Evolutionary conservation across 2,329 filamentous ascomycete genomes (phyloP).

Genomic region (Xylariaceae sp.): DNA sequence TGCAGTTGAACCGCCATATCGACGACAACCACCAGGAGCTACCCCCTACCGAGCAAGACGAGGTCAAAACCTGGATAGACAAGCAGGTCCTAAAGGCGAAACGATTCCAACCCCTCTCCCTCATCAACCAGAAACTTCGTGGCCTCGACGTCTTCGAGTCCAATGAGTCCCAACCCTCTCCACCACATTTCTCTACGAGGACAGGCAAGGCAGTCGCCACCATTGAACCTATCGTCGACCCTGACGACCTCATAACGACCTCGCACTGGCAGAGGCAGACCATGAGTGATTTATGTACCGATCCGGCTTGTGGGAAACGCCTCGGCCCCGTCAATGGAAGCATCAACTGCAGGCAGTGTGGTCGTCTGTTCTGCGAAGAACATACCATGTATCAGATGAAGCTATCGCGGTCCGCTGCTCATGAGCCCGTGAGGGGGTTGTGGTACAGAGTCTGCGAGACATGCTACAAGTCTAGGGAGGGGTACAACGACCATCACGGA

Average conservation of each 20-base stretch:
- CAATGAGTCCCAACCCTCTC: constrained; percentile 60
- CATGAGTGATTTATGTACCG: constrained; percentile 75
- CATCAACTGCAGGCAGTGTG: constrained; percentile 92
- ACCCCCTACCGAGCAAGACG: constrained; percentile 82
- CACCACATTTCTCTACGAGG: constrained; percentile 32
- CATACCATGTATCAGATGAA: constrained; percentile 99
- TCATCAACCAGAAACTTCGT: constrained; percentile 90
- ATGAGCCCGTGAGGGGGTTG: constrained; percentile 83
- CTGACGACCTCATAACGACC: constrained; percentile 84
- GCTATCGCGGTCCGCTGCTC: constrained; percentile 79
- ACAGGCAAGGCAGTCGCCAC: constrained; percentile 30
- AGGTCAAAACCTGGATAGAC: constrained; percentile 96
- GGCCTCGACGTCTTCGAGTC: constrained; percentile 92
- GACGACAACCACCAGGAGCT: constrained; percentile 90
- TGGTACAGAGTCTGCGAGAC: constrained; percentile 98
- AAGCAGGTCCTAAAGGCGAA: constrained; percentile 91
- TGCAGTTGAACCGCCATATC: constrained; percentile 84
- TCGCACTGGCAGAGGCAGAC: constrained; percentile 83
- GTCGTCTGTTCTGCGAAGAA: constrained; percentile 89
- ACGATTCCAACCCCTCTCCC: constrained; percentile 83
- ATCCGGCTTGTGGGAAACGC: constrained; percentile 77
- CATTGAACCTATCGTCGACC: constrained; percentile 55
- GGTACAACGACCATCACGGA: constrained; percentile 87
- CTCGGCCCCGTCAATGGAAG: constrained; percentile 76
- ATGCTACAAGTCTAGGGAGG: constrained; percentile 95